Percentiles rank a stretch among this genome's conserved stretches.
Evolutionary conservation across 2,329 filamentous ascomycete species (phyloP).

Genomic region (Alternaria triticimaculans): DNA sequence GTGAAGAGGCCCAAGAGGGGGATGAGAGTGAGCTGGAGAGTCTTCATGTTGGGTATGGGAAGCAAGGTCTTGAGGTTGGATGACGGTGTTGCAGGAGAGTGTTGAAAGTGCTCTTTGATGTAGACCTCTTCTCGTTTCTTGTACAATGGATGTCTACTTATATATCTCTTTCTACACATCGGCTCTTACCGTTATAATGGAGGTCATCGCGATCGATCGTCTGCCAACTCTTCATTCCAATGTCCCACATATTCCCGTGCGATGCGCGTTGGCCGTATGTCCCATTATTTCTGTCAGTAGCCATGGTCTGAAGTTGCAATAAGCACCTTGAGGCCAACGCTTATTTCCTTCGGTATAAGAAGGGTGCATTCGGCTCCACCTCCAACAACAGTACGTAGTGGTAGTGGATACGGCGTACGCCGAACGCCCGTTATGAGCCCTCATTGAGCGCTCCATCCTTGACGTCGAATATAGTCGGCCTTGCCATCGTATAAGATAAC

Average conservation of each 20-base stretch:
- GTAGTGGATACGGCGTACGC: background rate
- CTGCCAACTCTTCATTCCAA: background rate
- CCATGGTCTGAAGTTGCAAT: background rate
- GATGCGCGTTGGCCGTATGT: too few species aligned
- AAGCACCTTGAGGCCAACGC: background rate
- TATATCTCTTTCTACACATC: background rate
- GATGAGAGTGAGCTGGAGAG: too few species aligned
- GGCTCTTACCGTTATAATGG: background rate
- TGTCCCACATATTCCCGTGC: background rate
- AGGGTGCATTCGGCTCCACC: background rate
- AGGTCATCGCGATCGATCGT: background rate
- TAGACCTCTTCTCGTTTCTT: background rate
- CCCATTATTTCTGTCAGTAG: background rate
- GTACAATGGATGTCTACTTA: background rate
- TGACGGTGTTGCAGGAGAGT: background rate
- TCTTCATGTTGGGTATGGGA: background rate
- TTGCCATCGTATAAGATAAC: too few species aligned
- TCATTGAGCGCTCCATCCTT: rapidly evolving
- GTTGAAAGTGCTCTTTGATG: background rate
- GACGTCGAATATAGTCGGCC: background rate
- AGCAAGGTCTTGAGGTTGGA: background rate
- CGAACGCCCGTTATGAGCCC: background rate
- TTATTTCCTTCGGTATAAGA: background rate
- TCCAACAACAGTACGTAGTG: background rate
- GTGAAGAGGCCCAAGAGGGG: background rate